Conservation (phyloP, 169 alveolate genomes). For the Plasmodium knowlesi region DNA sequence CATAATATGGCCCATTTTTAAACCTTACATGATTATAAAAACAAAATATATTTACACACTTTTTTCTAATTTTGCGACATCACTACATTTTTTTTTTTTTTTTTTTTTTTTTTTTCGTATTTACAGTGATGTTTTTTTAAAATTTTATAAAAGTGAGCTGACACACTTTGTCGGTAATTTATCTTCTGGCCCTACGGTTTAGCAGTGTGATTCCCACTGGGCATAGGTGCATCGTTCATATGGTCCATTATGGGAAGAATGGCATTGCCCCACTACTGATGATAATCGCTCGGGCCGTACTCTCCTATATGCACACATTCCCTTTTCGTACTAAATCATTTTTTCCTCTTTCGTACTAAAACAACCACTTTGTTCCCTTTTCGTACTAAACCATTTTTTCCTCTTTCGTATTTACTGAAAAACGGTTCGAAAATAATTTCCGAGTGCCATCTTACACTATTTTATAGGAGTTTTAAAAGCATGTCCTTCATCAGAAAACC, state of each 20-base stretch:
- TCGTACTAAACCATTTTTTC: background rate
- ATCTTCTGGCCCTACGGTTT: background rate
- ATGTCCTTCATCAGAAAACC: background rate
- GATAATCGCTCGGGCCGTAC: background rate
- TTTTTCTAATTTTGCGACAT: background rate
- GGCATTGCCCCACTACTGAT: background rate
- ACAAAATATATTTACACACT: background rate
- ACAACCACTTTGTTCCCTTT: no score
- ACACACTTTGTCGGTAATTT: background rate
- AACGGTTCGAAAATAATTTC: background rate
- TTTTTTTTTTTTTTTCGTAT: background rate
- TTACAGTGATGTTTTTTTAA: background rate
- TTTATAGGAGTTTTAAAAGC: background rate
- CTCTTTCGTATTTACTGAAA: background rate
- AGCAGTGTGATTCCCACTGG: background rate
- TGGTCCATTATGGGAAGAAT: background rate
- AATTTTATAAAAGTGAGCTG: background rate
- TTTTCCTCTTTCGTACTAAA: background rate
- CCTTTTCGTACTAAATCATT: background rate
- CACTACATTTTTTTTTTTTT: background rate
- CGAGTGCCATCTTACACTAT: background rate
- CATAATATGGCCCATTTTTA: background rate
- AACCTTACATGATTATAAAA: background rate
- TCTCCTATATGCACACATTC: background rate
- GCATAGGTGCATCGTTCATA: background rate